These are phyloP conservation scores for Pseudogymnoascus sp. DNA, from an alignment of 2,329 filamentous ascomycete genomes.

Conservation along the genomic window DNA sequence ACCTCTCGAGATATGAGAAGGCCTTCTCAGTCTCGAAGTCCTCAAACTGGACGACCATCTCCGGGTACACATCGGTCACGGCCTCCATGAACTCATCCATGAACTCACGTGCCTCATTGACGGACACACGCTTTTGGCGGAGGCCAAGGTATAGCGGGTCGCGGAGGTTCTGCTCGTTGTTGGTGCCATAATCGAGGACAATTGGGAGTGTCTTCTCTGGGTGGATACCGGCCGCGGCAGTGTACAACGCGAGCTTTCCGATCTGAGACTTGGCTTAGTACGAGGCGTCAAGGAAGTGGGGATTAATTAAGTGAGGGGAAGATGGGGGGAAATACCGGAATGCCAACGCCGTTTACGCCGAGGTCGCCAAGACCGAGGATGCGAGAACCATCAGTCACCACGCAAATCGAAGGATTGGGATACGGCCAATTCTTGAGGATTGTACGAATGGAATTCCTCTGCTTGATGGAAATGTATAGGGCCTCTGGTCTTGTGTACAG, in stretches of 20 bases:
- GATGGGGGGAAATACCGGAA: constrained; percentile 59
- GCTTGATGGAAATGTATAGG: constrained; percentile 92
- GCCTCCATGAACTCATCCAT: constrained; percentile 97
- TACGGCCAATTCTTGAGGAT: constrained; percentile 94
- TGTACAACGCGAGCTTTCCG: constrained; percentile 93
- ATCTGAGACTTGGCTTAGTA: constrained; percentile 41
- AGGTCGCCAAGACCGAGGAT: constrained; percentile 90
- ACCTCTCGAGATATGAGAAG: constrained; percentile 86
- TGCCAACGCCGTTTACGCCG: constrained; percentile 95
- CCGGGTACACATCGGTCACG: constrained; percentile 62
- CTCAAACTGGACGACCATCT: constrained; percentile 81
- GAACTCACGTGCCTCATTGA: constrained; percentile 78
- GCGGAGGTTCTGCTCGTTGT: constrained; percentile 58
- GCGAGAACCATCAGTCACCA: constrained; percentile 91
- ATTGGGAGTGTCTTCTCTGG: constrained; percentile 74
- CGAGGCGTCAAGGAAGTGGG: background rate
- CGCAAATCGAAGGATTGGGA: constrained; percentile 83
- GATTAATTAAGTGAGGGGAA: background rate
- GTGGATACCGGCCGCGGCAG: constrained; percentile 87
- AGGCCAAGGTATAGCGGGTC: constrained; percentile 84
- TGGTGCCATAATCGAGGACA: constrained; percentile 59
- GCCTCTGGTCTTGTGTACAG: constrained; percentile 93
- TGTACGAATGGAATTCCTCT: constrained; percentile 80
- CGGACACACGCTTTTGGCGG: constrained; percentile 69
- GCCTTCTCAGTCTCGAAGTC: constrained; percentile 92